Percentiles rank a stretch among this genome's conserved stretches.
phyloP scores from a whole-genome alignment of 192 early-diverging fungal species.

The Lunasporangiospora selenospora region DNA sequence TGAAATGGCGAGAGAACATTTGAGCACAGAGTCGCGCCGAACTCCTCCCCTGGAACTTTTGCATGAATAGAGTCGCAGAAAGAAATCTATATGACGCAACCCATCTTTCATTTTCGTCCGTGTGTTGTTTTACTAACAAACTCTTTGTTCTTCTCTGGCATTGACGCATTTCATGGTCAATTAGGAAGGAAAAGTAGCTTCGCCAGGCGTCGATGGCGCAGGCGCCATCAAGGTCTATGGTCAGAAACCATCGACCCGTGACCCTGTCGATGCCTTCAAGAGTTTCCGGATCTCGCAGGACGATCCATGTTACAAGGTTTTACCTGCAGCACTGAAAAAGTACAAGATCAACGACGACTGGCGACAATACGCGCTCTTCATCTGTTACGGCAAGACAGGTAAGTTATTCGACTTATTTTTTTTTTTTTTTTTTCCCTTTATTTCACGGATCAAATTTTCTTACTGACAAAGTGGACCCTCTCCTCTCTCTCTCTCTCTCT shows the following conservation, averaged over 20 bases:
- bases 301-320: conserved; percentile 86
- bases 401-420: background rate
- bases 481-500: background rate
- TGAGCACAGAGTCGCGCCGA: too few relatives aligned
- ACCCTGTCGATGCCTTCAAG: conserved; percentile 78
- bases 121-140: too few relatives aligned
- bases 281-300: conserved; percentile 82
- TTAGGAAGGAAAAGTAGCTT: conserved; percentile 32
- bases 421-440: background rate
- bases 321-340: conserved; percentile 86
- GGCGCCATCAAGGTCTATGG: conserved; percentile 88
- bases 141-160: background rate
- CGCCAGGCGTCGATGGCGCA: conserved; percentile 35
- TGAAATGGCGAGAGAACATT: too few relatives aligned
- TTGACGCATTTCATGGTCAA: background rate
- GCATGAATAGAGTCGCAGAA: too few relatives aligned
- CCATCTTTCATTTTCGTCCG: too few relatives aligned
- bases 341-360: conserved; percentile 91
- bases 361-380: conserved; percentile 85
- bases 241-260: conserved; percentile 62
- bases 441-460: background rate
- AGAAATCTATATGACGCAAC: too few relatives aligned
- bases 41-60: too few relatives aligned
- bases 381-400: conserved; percentile 77
- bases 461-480: too few relatives aligned